Evolutionary conservation across 2,329 filamentous ascomycete genomes (phyloP).

Genomic region (Trichoderma arundinaceum): DNA sequence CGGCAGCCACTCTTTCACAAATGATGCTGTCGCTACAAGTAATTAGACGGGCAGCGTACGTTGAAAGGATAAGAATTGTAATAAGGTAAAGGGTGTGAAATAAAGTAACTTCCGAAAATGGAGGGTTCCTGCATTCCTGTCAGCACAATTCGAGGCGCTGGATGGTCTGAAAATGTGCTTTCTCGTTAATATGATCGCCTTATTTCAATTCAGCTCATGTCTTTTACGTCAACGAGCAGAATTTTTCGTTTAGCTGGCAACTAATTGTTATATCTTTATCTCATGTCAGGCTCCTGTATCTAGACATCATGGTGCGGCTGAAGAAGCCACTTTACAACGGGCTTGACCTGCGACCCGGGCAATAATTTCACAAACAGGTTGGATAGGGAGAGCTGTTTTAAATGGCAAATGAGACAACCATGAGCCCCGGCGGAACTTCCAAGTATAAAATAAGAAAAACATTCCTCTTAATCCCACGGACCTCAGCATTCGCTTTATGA

Average conservation of each 20-base stretch:
- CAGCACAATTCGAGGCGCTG: neutral
- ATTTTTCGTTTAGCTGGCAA: neutral
- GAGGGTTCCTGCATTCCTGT: neutral
- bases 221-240: neutral
- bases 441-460: neutral
- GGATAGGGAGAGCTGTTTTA: neutral
- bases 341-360: neutral
- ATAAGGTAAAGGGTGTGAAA: neutral
- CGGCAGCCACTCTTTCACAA: neutral
- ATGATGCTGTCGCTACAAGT: neutral
- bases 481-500: too few relatives aligned
- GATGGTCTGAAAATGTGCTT: too few relatives aligned
- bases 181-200: too few relatives aligned
- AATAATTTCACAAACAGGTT: neutral
- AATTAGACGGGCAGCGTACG: too few relatives aligned
- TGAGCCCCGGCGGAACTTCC: neutral
- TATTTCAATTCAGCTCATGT: neutral
- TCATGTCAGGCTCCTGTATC: neutral
- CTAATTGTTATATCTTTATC: neutral
- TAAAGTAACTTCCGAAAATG: neutral
- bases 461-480: too few relatives aligned
- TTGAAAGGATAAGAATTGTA: neutral
- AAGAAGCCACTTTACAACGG: neutral
- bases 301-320: neutral
- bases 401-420: rapidly evolving